phyloP scores from a whole-genome alignment of 257 asterid genomes.

The Dorcoceras hygrometricum region DNA sequence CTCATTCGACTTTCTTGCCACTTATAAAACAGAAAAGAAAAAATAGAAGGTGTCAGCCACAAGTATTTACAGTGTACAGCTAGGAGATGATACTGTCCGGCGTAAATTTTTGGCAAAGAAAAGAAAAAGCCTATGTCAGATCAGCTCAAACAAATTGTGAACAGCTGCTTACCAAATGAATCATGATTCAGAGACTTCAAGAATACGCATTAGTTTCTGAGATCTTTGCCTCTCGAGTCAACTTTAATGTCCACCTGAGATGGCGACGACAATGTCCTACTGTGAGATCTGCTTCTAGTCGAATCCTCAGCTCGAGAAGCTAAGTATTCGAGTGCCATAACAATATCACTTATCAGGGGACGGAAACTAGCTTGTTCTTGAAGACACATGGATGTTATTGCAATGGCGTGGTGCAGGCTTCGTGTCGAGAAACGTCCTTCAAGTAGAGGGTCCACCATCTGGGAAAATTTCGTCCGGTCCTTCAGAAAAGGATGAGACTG shows the following conservation, averaged over 20 bases:
- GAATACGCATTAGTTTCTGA: constrained; percentile 6
- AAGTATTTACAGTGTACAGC: neutral
- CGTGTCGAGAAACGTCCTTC: constrained; percentile 42
- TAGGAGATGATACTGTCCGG: neutral
- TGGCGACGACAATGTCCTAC: constrained; percentile 20
- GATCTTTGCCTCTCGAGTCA: constrained; percentile 12
- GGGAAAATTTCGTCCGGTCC: constrained; percentile 40
- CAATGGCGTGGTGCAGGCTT: constrained; percentile 57
- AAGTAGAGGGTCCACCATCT: constrained; percentile 61
- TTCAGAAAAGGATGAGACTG: constrained; percentile 60
- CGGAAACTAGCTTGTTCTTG: constrained; percentile 61
- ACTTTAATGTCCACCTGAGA: constrained; percentile 14
- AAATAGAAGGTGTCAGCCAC: neutral
- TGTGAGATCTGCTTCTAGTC: constrained; percentile 15
- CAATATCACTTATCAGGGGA: constrained; percentile 53
- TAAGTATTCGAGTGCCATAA: constrained; percentile 55
- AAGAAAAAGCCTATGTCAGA: neutral
- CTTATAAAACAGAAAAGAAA: too few species aligned
- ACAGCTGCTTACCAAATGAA: neutral
- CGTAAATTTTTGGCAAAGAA: neutral
- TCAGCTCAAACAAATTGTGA: neutral
- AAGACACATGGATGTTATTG: constrained; percentile 65
- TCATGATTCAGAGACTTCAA: neutral
- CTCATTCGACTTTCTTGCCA: neutral
- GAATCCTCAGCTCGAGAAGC: constrained; percentile 40